Evolutionary conservation across 2,329 filamentous ascomycete species (phyloP), one percentile per base, ranked within the genome.

Genomic region (Epichloe glyceriae): DNA sequence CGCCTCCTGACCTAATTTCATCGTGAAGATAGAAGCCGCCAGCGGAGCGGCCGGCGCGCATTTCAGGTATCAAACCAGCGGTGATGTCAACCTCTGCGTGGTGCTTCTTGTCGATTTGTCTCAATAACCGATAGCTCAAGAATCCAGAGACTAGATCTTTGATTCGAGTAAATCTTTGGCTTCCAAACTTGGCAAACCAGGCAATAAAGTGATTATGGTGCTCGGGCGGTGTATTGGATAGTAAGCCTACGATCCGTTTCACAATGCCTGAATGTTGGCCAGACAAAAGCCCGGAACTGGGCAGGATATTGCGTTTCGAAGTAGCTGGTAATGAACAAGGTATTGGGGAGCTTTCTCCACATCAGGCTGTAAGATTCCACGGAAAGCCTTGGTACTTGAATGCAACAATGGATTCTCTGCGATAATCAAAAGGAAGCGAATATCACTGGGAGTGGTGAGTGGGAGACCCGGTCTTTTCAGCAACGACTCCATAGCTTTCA

Each of bases 251-350:
- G 39, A 94, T 82, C 38, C 90, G 80, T 65, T 95, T 95, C 59
- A 94, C 79, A 49, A 95, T 85, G 4, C 85, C 85, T 2, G 86
- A 89, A 65, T 95, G 86, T 53, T 86, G 80, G 2, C 83, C 83
- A 26, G 78, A 72, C 11, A 73, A 61, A 7, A 69, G 73, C 0
- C 72, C 72, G 3, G 67, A 64, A 38, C 63, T 66, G 5, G 68
- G 62, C 22, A 54, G 8, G 12, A 34, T 5, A 14, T 34, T 50
- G n/a, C 30, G 19, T 38, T 48, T 49, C 26, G 12, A 14, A 17
- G 37, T 5, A 3, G 3, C n/a, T 19, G 47, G 33, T n/a, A 20
- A n/a, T 34, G 34, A 15, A 8, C 4, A 10, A 22, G 34, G 19
- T 17, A 41, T 6, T 5, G 37, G 26, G 20, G 8, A 2, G 52